Percentiles rank a stretch among this genome's conserved stretches.
phyloP scores from a whole-genome alignment of 139 green algal genomes.

The Auxenochlorella pyrenoidosa region DNA sequence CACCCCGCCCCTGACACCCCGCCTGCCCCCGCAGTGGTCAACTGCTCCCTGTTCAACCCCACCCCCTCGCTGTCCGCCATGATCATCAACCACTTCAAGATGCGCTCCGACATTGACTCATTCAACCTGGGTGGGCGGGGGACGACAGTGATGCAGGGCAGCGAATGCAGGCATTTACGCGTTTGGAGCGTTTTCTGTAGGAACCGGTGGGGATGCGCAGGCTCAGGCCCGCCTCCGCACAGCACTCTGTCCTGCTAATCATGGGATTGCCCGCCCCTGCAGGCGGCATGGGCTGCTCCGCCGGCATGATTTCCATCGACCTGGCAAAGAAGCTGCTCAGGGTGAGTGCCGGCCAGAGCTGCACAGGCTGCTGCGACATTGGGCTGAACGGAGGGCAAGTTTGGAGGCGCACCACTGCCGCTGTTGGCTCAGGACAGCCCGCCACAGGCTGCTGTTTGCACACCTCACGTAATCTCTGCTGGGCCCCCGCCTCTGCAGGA shows the following conservation, averaged over 20 bases:
- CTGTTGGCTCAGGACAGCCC: too few species aligned
- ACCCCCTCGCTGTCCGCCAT: constrained; percentile 84
- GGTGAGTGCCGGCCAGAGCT: constrained; percentile 8
- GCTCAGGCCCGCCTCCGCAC: neutral
- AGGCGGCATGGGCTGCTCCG: constrained; percentile 85
- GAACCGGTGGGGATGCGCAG: too few species aligned
- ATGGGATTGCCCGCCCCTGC: neutral
- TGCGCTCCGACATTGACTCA: constrained; percentile 74
- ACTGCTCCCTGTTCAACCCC: constrained; percentile 86
- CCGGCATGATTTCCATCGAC: constrained; percentile 83
- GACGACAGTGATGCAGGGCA: neutral
- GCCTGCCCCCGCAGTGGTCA: constrained; percentile 59
- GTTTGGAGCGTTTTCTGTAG: too few species aligned
- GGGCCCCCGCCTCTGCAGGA: constrained; percentile 9
- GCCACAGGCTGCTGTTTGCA: constrained; percentile 22
- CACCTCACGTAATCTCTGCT: neutral
- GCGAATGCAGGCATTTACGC: neutral
- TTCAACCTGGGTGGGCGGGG: constrained; percentile 68
- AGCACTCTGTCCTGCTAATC: neutral
- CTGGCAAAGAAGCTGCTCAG: constrained; percentile 78
- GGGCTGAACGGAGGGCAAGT: too few species aligned
- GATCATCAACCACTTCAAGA: constrained; percentile 90
- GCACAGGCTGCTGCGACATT: too few species aligned
- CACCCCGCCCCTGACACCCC: too few species aligned
- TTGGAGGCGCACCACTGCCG: neutral